Conservation (phyloP, 495 filamentous ascomycete species). For the Lasiosphaeriaceae sp. region DNA sequence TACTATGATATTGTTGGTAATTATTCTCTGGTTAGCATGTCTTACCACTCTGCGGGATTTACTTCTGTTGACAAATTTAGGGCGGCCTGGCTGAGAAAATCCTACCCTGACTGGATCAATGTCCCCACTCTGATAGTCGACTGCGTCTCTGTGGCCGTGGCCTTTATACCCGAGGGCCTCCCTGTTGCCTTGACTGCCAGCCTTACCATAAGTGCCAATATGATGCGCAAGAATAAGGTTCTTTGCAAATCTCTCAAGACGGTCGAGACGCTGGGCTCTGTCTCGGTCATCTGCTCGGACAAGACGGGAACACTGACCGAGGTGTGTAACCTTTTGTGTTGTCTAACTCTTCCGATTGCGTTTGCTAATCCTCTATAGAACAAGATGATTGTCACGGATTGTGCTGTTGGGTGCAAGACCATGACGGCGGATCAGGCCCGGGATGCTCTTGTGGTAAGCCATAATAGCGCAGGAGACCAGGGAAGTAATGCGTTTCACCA, state of each 20-base stretch:
- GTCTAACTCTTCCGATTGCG: neutral
- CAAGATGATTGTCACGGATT: slow-evolving; percentile 59
- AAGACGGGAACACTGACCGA: slow-evolving; percentile 67
- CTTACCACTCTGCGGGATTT: neutral
- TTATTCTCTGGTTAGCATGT: slow-evolving; percentile 52
- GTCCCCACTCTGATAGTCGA: slow-evolving; percentile 63
- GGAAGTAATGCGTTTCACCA: slow-evolving; percentile 42
- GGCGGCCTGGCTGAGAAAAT: slow-evolving; percentile 59
- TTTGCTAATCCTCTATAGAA: slow-evolving; percentile 33
- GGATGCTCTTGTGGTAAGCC: slow-evolving; percentile 30
- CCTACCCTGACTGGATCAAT: slow-evolving; percentile 61
- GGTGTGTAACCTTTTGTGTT: slow-evolving; percentile 24
- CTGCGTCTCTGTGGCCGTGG: slow-evolving; percentile 64
- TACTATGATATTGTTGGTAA: slow-evolving; percentile 49
- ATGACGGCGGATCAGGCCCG: slow-evolving; percentile 38
- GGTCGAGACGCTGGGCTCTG: slow-evolving; percentile 65
- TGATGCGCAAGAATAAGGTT: slow-evolving; percentile 61
- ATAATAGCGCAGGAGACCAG: slow-evolving; percentile 20
- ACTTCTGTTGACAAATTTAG: slow-evolving; percentile 27
- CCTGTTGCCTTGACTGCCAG: slow-evolving; percentile 63
- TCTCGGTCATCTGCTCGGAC: slow-evolving; percentile 64
- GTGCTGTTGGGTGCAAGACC: slow-evolving; percentile 38
- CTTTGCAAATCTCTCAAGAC: slow-evolving; percentile 64
- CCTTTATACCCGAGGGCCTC: slow-evolving; percentile 70
- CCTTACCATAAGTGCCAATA: slow-evolving; percentile 53